Conservation (phyloP, 768 basidiomycete species). For the Ramaria rubella region DNA sequence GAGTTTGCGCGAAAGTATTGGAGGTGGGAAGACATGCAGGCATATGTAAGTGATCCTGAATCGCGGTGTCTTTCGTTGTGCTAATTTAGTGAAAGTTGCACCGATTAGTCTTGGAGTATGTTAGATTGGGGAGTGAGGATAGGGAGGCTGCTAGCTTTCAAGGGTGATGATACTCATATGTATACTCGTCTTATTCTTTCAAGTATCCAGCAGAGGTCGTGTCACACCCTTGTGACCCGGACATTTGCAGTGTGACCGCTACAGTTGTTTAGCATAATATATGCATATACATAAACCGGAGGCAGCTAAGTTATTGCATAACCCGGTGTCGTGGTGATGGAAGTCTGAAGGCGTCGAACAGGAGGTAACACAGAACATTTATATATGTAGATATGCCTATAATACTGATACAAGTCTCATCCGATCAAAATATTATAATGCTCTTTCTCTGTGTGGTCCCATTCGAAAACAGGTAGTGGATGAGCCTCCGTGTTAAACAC, state of each 20-base stretch:
- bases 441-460: slow-evolving; percentile 16
- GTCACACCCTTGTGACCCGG: too few relatives aligned
- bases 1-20: slow-evolving; percentile 53
- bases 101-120: slow-evolving; percentile 50
- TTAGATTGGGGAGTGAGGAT: slow-evolving; percentile 42
- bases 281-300: neutral
- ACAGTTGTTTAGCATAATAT: neutral
- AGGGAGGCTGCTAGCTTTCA: slow-evolving; percentile 23
- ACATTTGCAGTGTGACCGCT: too few relatives aligned
- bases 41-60: slow-evolving; percentile 41
- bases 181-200: too few relatives aligned
- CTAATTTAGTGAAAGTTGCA: slow-evolving; percentile 16
- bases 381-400: too few relatives aligned
- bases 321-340: too few relatives aligned
- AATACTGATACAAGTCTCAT: neutral
- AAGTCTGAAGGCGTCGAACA: too few relatives aligned
- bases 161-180: neutral
- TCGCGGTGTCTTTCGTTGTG: neutral
- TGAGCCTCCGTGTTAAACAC: slow-evolving; percentile 35
- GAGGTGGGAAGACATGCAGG: slow-evolving; percentile 53
- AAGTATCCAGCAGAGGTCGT: too few relatives aligned
- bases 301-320: too few relatives aligned
- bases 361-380: too few relatives aligned
- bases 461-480: slow-evolving; percentile 23
- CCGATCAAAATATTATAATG: neutral